Evolutionary conservation across 176 grass and related monocot genomes (phyloP), one percentile per base, ranked within the genome.

Genomic region (Carex scoparia): DNA sequence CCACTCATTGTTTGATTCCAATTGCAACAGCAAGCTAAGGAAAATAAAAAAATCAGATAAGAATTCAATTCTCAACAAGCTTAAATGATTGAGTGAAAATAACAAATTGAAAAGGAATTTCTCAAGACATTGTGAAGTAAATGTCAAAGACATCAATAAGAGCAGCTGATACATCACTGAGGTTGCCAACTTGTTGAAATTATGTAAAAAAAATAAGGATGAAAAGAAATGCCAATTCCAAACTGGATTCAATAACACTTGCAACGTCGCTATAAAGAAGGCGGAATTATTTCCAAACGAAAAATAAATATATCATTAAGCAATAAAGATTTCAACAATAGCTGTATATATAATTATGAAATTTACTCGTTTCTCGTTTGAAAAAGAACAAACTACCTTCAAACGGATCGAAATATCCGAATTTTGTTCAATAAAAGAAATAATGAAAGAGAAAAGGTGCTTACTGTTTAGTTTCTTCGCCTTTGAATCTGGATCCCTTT

Each of bases 1-100:
- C 92, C 94, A 33, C 86, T 84, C 94, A 94, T 96, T 48, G 46
- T 49, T 69, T 68, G 46, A 83, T 69, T 23, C 57, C 63, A 16
- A 56, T 67, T 69, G 13, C 46, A 46, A 48, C 11, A 46, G 38
- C 56, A 44, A 81, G 58, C 79, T 81, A 38, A 83, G 33, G 44
- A 7, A 69, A 66, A 9, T 23, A 65, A 42, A 32, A 5, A 83
- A 18, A 10, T 42, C 4, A 2, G 19, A 48, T 67, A 18, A 4
- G 12, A 49, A 51, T 42, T 66, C 56, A 83, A 54, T 68, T 69
- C 10, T 2, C 10, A 65, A 63, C 11, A 44, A 42, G 19, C 3
- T 67, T 66, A 30, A 31, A 31, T 68, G 38, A 27, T 82, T 46
- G 42, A 23, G 46, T 30, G 54, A 54, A 48, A 51, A 65, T 18